Evolutionary conservation across 805 yeast species (phyloP).

Genomic region (Candida suzukii): DNA sequence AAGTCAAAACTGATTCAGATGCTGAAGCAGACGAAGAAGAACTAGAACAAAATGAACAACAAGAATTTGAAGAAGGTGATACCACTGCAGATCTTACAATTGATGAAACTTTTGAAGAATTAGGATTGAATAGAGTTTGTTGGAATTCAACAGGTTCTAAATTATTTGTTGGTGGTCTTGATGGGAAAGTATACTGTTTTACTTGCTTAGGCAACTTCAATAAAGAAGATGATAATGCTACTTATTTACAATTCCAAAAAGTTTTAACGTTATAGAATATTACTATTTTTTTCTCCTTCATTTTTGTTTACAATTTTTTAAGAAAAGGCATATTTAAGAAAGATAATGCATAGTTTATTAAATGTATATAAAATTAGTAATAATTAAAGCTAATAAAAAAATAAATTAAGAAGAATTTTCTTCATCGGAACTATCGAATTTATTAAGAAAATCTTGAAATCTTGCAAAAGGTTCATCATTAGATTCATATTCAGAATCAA

Average conservation of each 20-base stretch:
- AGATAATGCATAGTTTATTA: too few relatives aligned
- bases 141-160: constrained; percentile 4
- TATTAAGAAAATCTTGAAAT: too few relatives aligned
- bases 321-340: too few relatives aligned
- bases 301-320: too few relatives aligned
- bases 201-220: background rate
- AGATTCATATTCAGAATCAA: too few relatives aligned
- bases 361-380: too few relatives aligned
- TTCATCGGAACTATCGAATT: too few relatives aligned
- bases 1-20: background rate
- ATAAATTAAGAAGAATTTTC: too few relatives aligned
- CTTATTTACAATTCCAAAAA: background rate
- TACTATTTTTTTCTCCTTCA: background rate
- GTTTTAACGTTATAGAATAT: background rate
- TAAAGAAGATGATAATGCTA: background rate
- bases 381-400: too few relatives aligned
- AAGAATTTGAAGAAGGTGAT: constrained; percentile 8
- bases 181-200: constrained; percentile 13
- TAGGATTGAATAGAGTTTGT: constrained; percentile 3
- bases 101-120: background rate
- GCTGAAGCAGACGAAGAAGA: background rate
- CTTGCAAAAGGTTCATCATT: too few relatives aligned
- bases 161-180: constrained; percentile 16
- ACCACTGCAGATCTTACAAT: constrained; percentile 1
- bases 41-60: constrained; percentile 8